These are phyloP conservation scores for Phaseolus coccineus DNA, from an alignment of 331 rosid species.

Conservation along the genomic window DNA sequence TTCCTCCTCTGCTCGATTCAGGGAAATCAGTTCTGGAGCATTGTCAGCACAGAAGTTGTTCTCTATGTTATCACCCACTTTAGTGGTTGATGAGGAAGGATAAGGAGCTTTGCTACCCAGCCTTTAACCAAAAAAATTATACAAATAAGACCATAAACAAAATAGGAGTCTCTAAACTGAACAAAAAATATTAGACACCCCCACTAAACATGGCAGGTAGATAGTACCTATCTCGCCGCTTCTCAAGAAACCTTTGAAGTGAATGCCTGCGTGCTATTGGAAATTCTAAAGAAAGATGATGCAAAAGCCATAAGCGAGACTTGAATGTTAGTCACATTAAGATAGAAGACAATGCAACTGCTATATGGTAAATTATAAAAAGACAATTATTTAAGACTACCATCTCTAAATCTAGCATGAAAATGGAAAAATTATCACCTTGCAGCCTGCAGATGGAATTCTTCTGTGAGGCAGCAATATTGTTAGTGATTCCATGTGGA, in stretches of 20 bases:
- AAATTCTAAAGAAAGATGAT: slow-evolving; percentile 53
- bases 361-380: neutral
- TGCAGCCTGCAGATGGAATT: slow-evolving; percentile 65
- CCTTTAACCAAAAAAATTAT: slow-evolving; percentile 48
- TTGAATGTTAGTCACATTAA: slow-evolving; percentile 1
- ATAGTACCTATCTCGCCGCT: slow-evolving; percentile 68
- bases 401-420: slow-evolving; percentile 25
- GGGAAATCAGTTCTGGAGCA: slow-evolving; percentile 45
- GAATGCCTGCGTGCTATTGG: slow-evolving; percentile 74
- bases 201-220: slow-evolving; percentile 25
- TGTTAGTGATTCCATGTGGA: slow-evolving; percentile 49
- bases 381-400: slow-evolving; percentile 6
- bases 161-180: slow-evolving; percentile 25
- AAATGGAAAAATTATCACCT: slow-evolving; percentile 50
- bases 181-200: neutral
- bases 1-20: slow-evolving; percentile 50
- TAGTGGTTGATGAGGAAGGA: slow-evolving; percentile 55
- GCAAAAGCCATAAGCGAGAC: neutral
- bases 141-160: slow-evolving; percentile 7
- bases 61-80: slow-evolving; percentile 47
- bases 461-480: slow-evolving; percentile 51
- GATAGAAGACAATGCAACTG: slow-evolving; percentile 17
- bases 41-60: slow-evolving; percentile 41
- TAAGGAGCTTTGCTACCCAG: slow-evolving; percentile 67
- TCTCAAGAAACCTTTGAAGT: slow-evolving; percentile 74